These are phyloP conservation scores for Suillus subaureus DNA, from an alignment of 768 basidiomycete species.

Conservation along the genomic window DNA sequence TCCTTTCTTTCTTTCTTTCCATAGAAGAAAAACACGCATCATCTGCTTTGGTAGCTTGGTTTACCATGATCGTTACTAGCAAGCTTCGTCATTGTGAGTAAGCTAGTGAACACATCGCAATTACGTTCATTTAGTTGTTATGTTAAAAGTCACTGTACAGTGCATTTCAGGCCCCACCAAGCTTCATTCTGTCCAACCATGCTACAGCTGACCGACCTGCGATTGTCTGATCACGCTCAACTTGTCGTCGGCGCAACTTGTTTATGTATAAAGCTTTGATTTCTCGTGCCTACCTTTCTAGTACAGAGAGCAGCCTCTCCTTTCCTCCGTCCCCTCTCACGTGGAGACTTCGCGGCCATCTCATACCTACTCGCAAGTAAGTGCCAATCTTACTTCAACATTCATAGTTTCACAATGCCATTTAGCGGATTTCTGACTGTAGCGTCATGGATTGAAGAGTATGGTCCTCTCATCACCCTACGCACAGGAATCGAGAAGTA, in stretches of 20 bases:
- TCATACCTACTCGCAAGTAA: neutral
- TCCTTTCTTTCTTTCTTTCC: neutral
- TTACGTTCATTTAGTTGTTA: neutral
- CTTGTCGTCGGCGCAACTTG: neutral
- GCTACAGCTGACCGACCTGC: neutral
- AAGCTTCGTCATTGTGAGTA: neutral
- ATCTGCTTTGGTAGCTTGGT: neutral
- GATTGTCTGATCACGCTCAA: neutral
- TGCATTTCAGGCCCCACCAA: neutral
- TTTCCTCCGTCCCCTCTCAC: neutral
- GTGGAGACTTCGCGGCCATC: neutral
- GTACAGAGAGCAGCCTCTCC: neutral
- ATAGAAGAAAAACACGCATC: neutral
- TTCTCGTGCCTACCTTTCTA: neutral
- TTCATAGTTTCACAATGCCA: neutral
- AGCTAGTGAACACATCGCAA: neutral
- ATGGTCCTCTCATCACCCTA: constrained; percentile 11
- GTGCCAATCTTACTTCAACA: neutral
- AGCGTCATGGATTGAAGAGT: constrained; percentile 11
- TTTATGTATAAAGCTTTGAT: neutral
- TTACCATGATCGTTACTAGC: neutral
- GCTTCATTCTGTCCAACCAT: neutral
- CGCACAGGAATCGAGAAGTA: constrained; percentile 3
- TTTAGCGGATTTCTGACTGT: neutral
- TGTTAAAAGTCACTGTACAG: neutral